These are phyloP conservation scores for Pestalotiopsis sp. DNA, from an alignment of 2,329 filamentous ascomycete genomes.

Conservation along the genomic window DNA sequence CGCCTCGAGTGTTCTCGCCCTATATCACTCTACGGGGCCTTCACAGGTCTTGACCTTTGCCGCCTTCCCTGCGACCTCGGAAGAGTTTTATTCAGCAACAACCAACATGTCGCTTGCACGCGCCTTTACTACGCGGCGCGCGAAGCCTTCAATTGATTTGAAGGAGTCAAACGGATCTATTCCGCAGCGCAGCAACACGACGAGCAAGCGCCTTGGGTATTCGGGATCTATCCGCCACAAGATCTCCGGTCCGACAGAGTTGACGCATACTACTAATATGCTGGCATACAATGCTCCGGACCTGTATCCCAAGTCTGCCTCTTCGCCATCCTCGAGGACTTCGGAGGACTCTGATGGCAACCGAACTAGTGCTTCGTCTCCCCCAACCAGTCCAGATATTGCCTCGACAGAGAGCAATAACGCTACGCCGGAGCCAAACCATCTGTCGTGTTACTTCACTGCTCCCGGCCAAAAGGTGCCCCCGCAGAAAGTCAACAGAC, in stretches of 20 bases:
- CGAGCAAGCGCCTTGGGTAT: slow-evolving; percentile 42
- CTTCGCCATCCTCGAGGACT: slow-evolving; percentile 57
- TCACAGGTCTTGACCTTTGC: not conserved
- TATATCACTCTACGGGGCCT: not conserved
- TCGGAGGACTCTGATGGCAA: slow-evolving; percentile 70
- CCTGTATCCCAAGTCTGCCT: slow-evolving; percentile 57
- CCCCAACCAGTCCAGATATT: slow-evolving; percentile 71
- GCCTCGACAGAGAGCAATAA: slow-evolving; percentile 56
- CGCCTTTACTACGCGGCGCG: slow-evolving; percentile 72
- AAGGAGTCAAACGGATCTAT: slow-evolving; percentile 41
- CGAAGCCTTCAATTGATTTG: slow-evolving; percentile 55
- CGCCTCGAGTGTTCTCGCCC: not conserved
- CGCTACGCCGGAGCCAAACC: slow-evolving; percentile 64
- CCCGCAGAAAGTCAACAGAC: slow-evolving; percentile 32
- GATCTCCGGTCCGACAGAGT: slow-evolving; percentile 85
- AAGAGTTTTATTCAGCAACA: not conserved
- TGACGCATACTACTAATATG: slow-evolving; percentile 95
- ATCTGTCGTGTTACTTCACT: slow-evolving; percentile 68
- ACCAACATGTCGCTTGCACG: slow-evolving; percentile 64
- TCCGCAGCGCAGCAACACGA: slow-evolving; percentile 53
- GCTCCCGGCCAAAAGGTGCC: slow-evolving; percentile 50
- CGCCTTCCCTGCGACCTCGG: not conserved
- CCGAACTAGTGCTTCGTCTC: slow-evolving; percentile 57
- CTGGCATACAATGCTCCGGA: slow-evolving; percentile 94
- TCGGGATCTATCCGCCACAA: slow-evolving; percentile 60